A percentile compares a stretch with the other conserved stretches of the same genome.
Evolutionary conservation across 257 asterid species (phyloP).

Genomic region (Fraxinus anomala): DNA sequence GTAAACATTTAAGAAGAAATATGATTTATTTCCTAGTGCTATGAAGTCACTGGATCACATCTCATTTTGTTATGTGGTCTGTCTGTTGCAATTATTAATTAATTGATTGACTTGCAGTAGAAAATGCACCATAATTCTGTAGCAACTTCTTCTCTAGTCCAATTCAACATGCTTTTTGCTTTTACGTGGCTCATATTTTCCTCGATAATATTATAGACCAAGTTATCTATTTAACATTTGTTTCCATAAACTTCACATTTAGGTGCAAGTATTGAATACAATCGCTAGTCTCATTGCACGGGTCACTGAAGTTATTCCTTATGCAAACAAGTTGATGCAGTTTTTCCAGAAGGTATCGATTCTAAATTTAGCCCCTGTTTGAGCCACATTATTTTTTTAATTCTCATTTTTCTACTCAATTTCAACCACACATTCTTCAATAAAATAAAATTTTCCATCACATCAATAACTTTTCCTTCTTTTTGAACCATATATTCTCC

Average conservation of each 20-base stretch:
- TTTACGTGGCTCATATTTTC: neutral
- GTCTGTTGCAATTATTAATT: neutral
- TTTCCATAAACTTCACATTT: constrained; percentile 32
- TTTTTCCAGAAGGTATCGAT: constrained; percentile 79
- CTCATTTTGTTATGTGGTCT: neutral
- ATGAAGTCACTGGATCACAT: neutral
- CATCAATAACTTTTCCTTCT: no score
- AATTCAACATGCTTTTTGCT: neutral
- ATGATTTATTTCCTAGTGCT: neutral
- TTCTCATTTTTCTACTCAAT: no score
- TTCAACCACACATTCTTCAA: no score
- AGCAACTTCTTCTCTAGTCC: constrained; percentile 16
- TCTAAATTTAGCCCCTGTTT: constrained; percentile 6
- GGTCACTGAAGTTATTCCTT: constrained; percentile 67
- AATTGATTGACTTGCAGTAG: constrained; percentile 1
- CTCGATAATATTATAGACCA: neutral
- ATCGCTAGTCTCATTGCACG: constrained; percentile 81
- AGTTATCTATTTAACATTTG: constrained; percentile 15
- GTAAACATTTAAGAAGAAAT: neutral
- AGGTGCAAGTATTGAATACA: constrained; percentile 96
- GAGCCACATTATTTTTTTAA: no score
- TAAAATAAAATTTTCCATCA: no score
- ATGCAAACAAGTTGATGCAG: constrained; percentile 75
- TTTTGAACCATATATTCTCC: no score
- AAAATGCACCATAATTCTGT: neutral